Percentiles rank a stretch among this genome's conserved stretches.
Conservation (phyloP, 768 basidiomycete genomes). For the Mycena chlorophos region DNA sequence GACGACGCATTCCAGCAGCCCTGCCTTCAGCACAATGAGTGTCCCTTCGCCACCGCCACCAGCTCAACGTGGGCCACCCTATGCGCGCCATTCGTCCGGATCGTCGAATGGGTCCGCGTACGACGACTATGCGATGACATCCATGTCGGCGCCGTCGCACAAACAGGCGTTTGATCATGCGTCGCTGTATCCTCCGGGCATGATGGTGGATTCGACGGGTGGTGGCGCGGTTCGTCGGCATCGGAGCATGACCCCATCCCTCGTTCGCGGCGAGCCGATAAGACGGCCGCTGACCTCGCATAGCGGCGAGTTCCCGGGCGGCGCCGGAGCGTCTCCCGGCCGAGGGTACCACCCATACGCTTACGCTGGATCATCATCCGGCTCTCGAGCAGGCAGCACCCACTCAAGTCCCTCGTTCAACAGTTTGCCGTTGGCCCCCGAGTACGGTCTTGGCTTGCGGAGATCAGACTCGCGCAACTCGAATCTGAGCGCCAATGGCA, state of each 20-base stretch:
- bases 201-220: slow-evolving; percentile 32
- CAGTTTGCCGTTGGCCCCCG: slow-evolving; percentile 36
- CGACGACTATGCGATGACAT: slow-evolving; percentile 42
- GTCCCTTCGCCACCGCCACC: slow-evolving; percentile 41
- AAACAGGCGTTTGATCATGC: slow-evolving; percentile 65
- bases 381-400: slow-evolving; percentile 37
- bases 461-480: slow-evolving; percentile 44
- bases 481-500: slow-evolving; percentile 29
- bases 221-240: slow-evolving; percentile 51
- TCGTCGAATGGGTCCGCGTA: slow-evolving; percentile 32
- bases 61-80: slow-evolving; percentile 16
- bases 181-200: slow-evolving; percentile 47
- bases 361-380: slow-evolving; percentile 37
- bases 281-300: slow-evolving; percentile 50
- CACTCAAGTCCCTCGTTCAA: slow-evolving; percentile 49
- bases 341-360: slow-evolving; percentile 64
- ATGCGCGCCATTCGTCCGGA: slow-evolving; percentile 28
- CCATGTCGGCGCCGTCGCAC: slow-evolving; percentile 69
- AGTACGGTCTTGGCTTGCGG: slow-evolving; percentile 33
- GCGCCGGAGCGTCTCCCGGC: slow-evolving; percentile 37
- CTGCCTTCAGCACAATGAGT: slow-evolving; percentile 42
- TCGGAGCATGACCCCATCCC: slow-evolving; percentile 75
- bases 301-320: slow-evolving; percentile 36
- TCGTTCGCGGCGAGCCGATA: slow-evolving; percentile 52
- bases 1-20: slow-evolving; percentile 36